These are phyloP conservation scores for Aspergillus arachidicola DNA, from an alignment of 2,329 filamentous ascomycete species.

Conservation along the genomic window DNA sequence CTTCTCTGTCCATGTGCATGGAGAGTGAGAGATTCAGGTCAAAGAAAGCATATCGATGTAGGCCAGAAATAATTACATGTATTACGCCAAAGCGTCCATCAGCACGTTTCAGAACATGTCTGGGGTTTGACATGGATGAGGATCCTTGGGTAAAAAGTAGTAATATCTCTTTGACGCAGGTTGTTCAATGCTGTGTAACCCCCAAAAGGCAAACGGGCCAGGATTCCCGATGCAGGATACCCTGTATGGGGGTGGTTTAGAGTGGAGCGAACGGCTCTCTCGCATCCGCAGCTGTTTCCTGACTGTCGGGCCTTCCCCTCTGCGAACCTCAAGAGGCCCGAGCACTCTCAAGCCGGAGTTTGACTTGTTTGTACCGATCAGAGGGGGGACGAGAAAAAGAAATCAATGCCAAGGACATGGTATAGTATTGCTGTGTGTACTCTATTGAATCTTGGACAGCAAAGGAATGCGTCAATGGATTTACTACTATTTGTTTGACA, in stretches of 20 bases:
- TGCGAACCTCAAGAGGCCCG: conserved; percentile 28
- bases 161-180: conserved; percentile 4
- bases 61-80: neutral
- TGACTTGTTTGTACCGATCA: neutral
- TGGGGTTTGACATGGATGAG: conserved; percentile 1
- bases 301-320: conserved; percentile 36
- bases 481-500: conserved; percentile 1
- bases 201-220: conserved; percentile 9
- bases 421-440: neutral
- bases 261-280: conserved; percentile 39
- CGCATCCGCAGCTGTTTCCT: conserved; percentile 39
- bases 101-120: conserved; percentile 7
- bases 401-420: neutral
- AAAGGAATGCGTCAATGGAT: neutral
- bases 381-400: neutral
- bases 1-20: neutral
- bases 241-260: conserved; percentile 9
- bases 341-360: conserved; percentile 18
- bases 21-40: neutral
- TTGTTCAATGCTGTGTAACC: conserved; percentile 13
- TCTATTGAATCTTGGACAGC: neutral
- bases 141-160: neutral
- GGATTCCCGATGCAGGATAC: conserved; percentile 17
- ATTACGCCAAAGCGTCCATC: neutral
- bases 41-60: neutral